Evolutionary conservation across 1,284 basidiomycete genomes (phyloP).

Genomic region (Phlebopus sp.): DNA sequence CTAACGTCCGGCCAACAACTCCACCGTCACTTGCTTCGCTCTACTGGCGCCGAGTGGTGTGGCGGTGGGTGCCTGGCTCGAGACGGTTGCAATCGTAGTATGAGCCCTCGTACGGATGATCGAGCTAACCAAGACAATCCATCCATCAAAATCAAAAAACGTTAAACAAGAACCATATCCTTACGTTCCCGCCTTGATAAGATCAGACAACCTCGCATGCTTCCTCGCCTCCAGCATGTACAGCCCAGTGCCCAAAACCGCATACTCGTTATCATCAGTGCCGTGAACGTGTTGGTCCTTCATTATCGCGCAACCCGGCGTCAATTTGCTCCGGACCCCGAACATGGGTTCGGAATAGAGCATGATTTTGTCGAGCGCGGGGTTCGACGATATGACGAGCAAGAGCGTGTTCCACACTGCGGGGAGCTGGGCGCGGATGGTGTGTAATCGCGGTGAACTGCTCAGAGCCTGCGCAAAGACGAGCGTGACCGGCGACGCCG

Average conservation of each 20-base stretch:
- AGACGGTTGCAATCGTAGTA: constrained; percentile 25
- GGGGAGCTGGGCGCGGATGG: constrained; percentile 44
- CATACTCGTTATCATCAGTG: constrained; percentile 22
- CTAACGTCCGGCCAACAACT: constrained; percentile 13
- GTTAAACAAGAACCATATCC: constrained; percentile 19
- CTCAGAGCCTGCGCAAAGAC: constrained; percentile 34
- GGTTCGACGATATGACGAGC: constrained; percentile 42
- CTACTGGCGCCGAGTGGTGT: constrained; percentile 23
- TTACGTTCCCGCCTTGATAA: constrained; percentile 45
- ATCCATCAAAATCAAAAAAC: background rate
- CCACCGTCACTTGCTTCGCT: constrained; percentile 26
- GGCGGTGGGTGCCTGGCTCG: constrained; percentile 15
- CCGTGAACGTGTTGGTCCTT: constrained; percentile 11
- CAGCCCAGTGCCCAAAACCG: constrained; percentile 39
- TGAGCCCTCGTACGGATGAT: constrained; percentile 32
- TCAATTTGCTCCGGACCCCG: constrained; percentile 5
- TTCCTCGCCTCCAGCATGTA: constrained; percentile 46
- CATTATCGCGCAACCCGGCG: constrained; percentile 13
- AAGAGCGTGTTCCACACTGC: constrained; percentile 48
- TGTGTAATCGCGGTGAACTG: constrained; percentile 35
- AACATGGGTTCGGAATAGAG: constrained; percentile 31
- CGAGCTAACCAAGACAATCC: constrained; percentile 12
- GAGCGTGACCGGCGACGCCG: constrained; percentile 14
- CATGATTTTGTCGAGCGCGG: constrained; percentile 40
- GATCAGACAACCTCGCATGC: constrained; percentile 40